Evolutionary conservation across 1,139 yeast species (phyloP), one percentile per base, ranked within the genome.

Genomic region (Candida sp.): DNA sequence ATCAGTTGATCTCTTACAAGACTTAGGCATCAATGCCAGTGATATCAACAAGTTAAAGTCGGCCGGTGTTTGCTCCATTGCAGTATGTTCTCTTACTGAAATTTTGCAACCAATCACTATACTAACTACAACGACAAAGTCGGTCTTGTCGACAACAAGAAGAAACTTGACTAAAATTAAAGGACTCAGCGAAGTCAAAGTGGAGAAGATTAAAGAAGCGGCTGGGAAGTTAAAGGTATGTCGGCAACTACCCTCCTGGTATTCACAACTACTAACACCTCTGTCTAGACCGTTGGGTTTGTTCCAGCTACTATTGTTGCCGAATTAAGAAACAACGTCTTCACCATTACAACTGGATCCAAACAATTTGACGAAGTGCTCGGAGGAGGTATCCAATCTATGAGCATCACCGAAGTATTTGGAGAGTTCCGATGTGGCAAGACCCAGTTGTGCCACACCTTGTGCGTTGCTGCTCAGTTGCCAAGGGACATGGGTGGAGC

Each of bases 381-480:
- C 9, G 87, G 87, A 11, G 87, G 86, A 8, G 87, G 88, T 0
- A 66, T 83, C 25, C 78, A 76, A 69, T 80, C 87, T 0, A 83
- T 83, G 87, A 78, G 85, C 48, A 75, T 83, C 33, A 81, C 85
- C 0, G 88, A 83, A 58, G 88, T 83, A 1, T 83, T 81, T 68
- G 88, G 88, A 3, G 88, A 83, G 58, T 83, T 80, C 57, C 69
- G 88, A 51, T 82, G 86, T 54, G 87, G 87, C 47, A 83, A 83
- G 61, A 82, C 86, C 6, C 87, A 83, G 58, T 63, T 83, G 63
- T 80, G 86, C 2, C 87, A 83, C 56, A 83, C 87, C 0, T 63
- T 83, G 46, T 83, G 88, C 62, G 86, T 83, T 3, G 78, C 86
- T 1, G 73, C 86, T 2, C 88, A 83, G 58, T 62, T 83, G 42